phyloP scores from a whole-genome alignment of 768 basidiomycete species.

The Leccinum boreale region DNA sequence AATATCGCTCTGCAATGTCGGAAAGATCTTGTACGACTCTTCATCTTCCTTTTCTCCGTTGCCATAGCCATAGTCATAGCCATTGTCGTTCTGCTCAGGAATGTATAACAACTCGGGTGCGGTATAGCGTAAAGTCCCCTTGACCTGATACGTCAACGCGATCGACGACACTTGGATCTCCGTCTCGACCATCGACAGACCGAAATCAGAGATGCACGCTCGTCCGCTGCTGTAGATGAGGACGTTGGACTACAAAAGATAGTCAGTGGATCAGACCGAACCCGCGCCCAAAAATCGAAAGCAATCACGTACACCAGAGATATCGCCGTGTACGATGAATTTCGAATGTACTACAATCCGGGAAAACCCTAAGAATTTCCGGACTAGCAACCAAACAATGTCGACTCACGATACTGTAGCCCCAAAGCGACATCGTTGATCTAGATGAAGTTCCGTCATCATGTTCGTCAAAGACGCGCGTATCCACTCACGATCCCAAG shows the following conservation, averaged over 20 bases:
- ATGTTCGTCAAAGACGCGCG: not conserved
- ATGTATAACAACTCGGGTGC: conserved; percentile 39
- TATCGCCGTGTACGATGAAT: conserved; percentile 24
- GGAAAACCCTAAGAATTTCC: not conserved
- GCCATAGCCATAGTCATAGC: not conserved
- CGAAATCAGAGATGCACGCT: conserved; percentile 46
- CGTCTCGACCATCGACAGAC: conserved; percentile 39
- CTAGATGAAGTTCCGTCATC: conserved; percentile 3
- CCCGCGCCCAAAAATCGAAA: not conserved
- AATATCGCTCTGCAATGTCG: conserved; percentile 35
- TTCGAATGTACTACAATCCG: conserved; percentile 17
- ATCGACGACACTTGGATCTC: conserved; percentile 33
- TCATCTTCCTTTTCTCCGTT: not conserved
- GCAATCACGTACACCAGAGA: conserved; percentile 25
- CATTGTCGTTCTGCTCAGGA: not conserved
- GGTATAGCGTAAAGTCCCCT: conserved; percentile 48
- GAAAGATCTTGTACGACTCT: not conserved
- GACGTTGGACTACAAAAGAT: conserved; percentile 37
- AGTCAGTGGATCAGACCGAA: not conserved
- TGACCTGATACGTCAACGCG: conserved; percentile 29
- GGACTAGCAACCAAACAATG: not conserved
- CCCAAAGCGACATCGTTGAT: conserved; percentile 27
- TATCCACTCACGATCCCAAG: conserved; percentile 14
- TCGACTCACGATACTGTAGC: conserved; percentile 23
- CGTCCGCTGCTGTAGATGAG: conserved; percentile 41